Conservation (phyloP, 1,284 basidiomycete species). For the Microbotryum violaceum region DNA sequence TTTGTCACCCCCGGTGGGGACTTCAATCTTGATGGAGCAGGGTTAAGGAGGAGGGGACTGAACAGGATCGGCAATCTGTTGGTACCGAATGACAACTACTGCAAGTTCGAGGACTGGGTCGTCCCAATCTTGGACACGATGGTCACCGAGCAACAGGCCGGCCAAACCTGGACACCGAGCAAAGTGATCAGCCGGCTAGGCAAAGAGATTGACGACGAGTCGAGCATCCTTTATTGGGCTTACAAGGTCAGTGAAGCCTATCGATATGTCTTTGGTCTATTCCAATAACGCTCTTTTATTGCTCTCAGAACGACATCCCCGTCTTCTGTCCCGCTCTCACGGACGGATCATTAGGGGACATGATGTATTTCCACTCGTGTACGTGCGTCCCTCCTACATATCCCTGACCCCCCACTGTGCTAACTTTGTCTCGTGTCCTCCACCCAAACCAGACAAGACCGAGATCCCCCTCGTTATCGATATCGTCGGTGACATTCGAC, state of each 20-base stretch:
- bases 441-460: constrained; percentile 51
- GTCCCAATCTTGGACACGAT: constrained; percentile 86
- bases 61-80: constrained; percentile 98
- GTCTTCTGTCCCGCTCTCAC: constrained; percentile 98
- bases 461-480: constrained; percentile 71
- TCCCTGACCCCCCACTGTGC: not conserved
- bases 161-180: constrained; percentile 75
- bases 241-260: constrained; percentile 65
- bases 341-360: constrained; percentile 95
- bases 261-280: constrained; percentile 20
- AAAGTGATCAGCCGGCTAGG: constrained; percentile 83
- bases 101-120: constrained; percentile 99
- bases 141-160: constrained; percentile 70
- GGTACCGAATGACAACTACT: constrained; percentile 98
- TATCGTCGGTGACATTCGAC: constrained; percentile 88
- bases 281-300: not conserved
- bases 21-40: constrained; percentile 84
- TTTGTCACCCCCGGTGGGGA: constrained; percentile 62
- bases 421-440: not conserved
- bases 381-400: not conserved
- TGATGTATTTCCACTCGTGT: constrained; percentile 97
- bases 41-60: constrained; percentile 76
- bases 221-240: constrained; percentile 91
- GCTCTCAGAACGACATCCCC: constrained; percentile 81
- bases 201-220: constrained; percentile 93